Conservation (phyloP, 495 filamentous ascomycete genomes). For the Annulohypoxylon maeteangense region DNA sequence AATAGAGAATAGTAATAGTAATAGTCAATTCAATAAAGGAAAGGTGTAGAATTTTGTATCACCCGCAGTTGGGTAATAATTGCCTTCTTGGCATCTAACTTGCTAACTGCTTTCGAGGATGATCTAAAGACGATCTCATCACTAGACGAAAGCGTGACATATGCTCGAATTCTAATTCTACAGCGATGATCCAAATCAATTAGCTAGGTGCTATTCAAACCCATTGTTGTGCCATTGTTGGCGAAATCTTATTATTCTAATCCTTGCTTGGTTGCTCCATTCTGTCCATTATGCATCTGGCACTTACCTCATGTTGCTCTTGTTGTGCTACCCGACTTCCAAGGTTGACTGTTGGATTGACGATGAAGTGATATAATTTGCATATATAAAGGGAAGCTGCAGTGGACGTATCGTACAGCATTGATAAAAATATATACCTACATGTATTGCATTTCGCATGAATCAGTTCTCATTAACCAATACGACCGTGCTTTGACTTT, state of each 20-base stretch:
- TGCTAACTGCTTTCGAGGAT: conserved; percentile 24
- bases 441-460: conserved; percentile 9
- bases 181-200: conserved; percentile 45
- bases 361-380: conserved; percentile 28
- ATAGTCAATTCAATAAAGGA: conserved; percentile 1
- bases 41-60: conserved; percentile 16
- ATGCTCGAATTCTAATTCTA: conserved; percentile 25
- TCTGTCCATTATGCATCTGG: conserved; percentile 12
- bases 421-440: background rate
- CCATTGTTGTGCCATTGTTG: background rate
- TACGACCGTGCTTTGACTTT: conserved; percentile 7
- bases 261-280: conserved; percentile 8
- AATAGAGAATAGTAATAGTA: background rate
- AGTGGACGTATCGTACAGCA: background rate
- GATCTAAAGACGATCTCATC: conserved; percentile 45
- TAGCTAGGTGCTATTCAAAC: conserved; percentile 9
- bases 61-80: conserved; percentile 18
- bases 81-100: conserved; percentile 38
- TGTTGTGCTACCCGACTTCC: background rate
- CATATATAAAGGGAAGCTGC: conserved; percentile 15
- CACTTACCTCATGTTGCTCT: background rate
- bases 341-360: conserved; percentile 12
- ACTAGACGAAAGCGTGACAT: conserved; percentile 30
- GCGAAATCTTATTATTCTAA: background rate
- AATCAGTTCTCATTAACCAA: conserved; percentile 20